These are phyloP conservation scores for Psilocybe tampanensis DNA, from an alignment of 768 basidiomycete genomes.

Conservation along the genomic window DNA sequence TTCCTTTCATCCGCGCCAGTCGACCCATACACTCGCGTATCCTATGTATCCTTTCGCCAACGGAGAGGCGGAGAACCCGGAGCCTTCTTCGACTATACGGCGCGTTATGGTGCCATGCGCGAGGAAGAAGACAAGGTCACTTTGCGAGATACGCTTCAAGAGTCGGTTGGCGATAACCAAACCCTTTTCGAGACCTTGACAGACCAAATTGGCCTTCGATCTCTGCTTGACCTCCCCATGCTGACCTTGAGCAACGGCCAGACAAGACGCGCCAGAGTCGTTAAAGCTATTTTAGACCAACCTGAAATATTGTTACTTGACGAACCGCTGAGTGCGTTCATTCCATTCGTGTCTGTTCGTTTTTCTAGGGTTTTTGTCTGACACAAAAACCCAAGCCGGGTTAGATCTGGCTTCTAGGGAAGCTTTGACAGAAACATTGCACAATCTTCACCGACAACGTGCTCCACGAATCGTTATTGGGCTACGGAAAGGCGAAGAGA, in stretches of 20 bases:
- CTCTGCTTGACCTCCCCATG: conserved; percentile 79
- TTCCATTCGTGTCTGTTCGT: neutral
- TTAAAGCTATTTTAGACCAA: conserved; percentile 68
- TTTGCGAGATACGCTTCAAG: conserved; percentile 21
- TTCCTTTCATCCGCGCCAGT: conserved; percentile 47
- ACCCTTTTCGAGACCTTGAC: conserved; percentile 55
- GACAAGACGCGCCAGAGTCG: conserved; percentile 82
- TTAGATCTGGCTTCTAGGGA: conserved; percentile 67
- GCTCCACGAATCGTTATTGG: conserved; percentile 63
- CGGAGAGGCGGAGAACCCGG: conserved; percentile 54
- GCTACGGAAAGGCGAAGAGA: conserved; percentile 24
- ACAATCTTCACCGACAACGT: conserved; percentile 47
- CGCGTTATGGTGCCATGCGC: conserved; percentile 85
- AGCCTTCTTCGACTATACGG: conserved; percentile 91
- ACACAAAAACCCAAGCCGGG: conserved; percentile 57
- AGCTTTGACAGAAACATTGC: conserved; percentile 55
- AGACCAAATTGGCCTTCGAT: conserved; percentile 53
- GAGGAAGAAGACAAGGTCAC: conserved; percentile 70
- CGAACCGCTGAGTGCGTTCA: conserved; percentile 78
- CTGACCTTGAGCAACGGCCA: conserved; percentile 92
- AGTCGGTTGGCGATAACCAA: conserved; percentile 4
- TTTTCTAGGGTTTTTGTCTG: neutral
- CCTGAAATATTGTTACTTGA: conserved; percentile 86
- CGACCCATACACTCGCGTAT: conserved; percentile 53
- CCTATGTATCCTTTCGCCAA: conserved; percentile 70